These are phyloP conservation scores for Didymosphaeria variabile DNA, from an alignment of 2,329 filamentous ascomycete species.

Conservation along the genomic window DNA sequence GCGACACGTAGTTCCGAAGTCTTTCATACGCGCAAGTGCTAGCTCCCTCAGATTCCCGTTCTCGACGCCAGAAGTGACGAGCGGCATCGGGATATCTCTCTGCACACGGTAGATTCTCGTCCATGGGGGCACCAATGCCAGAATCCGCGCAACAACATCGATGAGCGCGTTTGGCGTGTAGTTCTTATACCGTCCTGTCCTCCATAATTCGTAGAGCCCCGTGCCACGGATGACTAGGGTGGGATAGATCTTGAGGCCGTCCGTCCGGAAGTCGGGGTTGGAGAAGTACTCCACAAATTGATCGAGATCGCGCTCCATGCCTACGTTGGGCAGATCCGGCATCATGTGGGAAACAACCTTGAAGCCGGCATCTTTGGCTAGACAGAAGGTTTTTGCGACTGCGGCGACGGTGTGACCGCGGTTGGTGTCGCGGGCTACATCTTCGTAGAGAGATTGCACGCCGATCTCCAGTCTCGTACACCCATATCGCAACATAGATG, in stretches of 20 bases:
- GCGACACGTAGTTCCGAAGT: conserved; percentile 95
- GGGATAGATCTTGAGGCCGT: conserved; percentile 97
- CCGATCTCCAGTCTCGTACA: conserved; percentile 95
- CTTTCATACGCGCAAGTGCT: conserved; percentile 96
- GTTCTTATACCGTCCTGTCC: conserved; percentile 96
- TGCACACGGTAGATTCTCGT: conserved; percentile 98
- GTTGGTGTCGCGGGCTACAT: conserved; percentile 98
- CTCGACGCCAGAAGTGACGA: conserved; percentile 98
- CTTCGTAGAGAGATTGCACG: conserved; percentile 96
- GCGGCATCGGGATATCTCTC: conserved; percentile 98
- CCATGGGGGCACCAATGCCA: conserved; percentile 95
- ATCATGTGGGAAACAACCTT: conserved; percentile 99
- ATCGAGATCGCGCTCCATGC: conserved; percentile 96
- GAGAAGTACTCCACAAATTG: conserved; percentile 99
- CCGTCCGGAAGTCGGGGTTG: conserved; percentile 93
- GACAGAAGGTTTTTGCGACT: conserved; percentile 94
- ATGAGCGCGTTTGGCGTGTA: conserved; percentile 98
- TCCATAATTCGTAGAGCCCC: conserved; percentile 95
- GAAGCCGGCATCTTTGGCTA: conserved; percentile 98
- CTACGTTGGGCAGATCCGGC: conserved; percentile 97
- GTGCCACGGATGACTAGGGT: conserved; percentile 97
- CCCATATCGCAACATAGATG: conserved; percentile 96
- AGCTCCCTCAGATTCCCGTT: conserved; percentile 96
- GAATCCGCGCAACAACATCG: conserved; percentile 93
- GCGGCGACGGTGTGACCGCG: conserved; percentile 94